Percentiles rank a stretch among this genome's conserved stretches.
These are phyloP conservation scores for Aspergillus fructus DNA, from an alignment of 2,329 filamentous ascomycete species.

Conservation along the genomic window DNA sequence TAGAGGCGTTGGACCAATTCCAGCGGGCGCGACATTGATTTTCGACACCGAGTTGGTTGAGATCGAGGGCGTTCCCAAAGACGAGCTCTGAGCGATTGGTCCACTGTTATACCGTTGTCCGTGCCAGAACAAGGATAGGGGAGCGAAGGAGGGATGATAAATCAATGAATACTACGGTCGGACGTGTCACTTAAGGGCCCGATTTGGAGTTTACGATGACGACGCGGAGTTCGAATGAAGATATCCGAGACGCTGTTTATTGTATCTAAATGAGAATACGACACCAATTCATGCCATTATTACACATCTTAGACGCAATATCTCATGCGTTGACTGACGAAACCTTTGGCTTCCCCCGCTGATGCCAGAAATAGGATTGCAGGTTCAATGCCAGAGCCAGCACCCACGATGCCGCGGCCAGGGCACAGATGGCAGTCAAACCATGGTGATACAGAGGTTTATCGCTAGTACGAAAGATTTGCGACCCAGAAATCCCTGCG, in stretches of 20 bases:
- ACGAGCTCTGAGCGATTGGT: constrained; percentile 1
- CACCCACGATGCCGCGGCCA: constrained; percentile 28
- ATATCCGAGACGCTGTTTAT: not conserved
- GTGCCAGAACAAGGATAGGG: not conserved
- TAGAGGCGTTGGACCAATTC: constrained; percentile 76
- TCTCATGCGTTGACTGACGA: not conserved
- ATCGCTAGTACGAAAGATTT: constrained; percentile 51
- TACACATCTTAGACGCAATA: not conserved
- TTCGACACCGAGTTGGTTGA: constrained; percentile 12
- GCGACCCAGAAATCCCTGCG: constrained; percentile 61
- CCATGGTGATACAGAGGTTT: constrained; percentile 29
- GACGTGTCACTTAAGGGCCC: not conserved
- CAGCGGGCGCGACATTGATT: constrained; percentile 58
- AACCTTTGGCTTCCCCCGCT: constrained; percentile 17
- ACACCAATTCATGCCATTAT: not conserved
- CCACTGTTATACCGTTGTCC: not conserved
- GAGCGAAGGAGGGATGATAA: not conserved
- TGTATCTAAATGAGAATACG: constrained; percentile 1
- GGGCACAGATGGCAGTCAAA: constrained; percentile 24
- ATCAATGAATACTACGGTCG: not conserved
- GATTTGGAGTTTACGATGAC: not conserved
- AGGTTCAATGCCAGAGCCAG: constrained; percentile 16
- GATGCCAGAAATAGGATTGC: constrained; percentile 23
- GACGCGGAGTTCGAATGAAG: not conserved
- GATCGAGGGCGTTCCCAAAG: constrained; percentile 10